Conservation (phyloP, 2,329 filamentous ascomycete genomes). For the Colletotrichum liriopes region DNA sequence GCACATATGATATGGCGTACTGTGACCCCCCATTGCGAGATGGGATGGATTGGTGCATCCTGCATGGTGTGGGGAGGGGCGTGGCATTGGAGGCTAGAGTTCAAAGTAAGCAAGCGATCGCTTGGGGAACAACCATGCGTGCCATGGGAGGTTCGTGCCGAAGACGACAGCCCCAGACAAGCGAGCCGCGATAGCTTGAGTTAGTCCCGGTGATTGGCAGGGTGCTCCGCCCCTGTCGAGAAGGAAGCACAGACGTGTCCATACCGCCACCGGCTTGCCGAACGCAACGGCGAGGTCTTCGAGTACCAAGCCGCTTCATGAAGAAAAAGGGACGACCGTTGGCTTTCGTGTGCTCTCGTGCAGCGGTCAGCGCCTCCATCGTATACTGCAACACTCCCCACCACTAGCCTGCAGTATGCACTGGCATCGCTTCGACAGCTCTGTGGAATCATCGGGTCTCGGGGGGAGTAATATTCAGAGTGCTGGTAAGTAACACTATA, state of each 20-base stretch:
- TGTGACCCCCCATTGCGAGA: background rate
- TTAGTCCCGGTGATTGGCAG: background rate
- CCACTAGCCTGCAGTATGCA: background rate
- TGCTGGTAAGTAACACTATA: too few relatives aligned
- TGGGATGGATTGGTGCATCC: constrained; percentile 12
- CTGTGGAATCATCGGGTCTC: background rate
- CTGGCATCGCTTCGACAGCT: background rate
- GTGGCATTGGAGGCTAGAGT: constrained; percentile 21
- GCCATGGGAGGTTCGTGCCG: background rate
- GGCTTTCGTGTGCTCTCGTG: background rate
- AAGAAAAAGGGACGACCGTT: constrained; percentile 2
- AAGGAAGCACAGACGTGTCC: background rate
- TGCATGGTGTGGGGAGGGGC: constrained; percentile 12
- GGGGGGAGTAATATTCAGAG: too few relatives aligned
- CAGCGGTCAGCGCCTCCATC: background rate
- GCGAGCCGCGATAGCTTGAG: constrained; percentile 10
- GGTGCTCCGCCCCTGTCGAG: constrained; percentile 2
- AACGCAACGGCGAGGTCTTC: background rate
- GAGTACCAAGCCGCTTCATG: constrained; percentile 2
- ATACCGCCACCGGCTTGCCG: constrained; percentile 1
- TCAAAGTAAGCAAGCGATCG: constrained; percentile 5
- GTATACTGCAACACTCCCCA: too few relatives aligned
- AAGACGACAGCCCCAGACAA: constrained; percentile 4
- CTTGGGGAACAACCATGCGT: background rate
- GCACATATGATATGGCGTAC: background rate